Evolutionary conservation across 495 filamentous ascomycete species (phyloP).

Genomic region (Recurvomyces mirabilis): DNA sequence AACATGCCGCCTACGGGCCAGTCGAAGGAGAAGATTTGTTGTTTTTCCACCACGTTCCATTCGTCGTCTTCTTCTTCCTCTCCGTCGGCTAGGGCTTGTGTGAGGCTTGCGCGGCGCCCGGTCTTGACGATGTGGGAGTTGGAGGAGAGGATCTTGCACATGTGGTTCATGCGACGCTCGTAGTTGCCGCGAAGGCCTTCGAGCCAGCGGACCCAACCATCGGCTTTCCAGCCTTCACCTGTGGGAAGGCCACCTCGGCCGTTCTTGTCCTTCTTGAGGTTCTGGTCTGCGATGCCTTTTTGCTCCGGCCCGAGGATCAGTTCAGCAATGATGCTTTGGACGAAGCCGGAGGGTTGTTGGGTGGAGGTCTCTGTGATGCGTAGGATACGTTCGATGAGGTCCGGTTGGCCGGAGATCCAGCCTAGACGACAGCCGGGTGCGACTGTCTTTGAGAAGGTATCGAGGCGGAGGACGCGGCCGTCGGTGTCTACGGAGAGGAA

Average conservation of each 20-base stretch:
- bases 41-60: conserved; percentile 56
- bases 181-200: conserved; percentile 70
- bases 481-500: conserved; percentile 63
- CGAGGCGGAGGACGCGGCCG: conserved; percentile 63
- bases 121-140: conserved; percentile 48
- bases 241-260: conserved; percentile 33
- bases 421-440: conserved; percentile 36
- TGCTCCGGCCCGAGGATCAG: conserved; percentile 54
- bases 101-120: conserved; percentile 28
- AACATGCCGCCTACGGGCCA: conserved; percentile 87
- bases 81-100: too few species aligned
- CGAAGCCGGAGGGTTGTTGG: conserved; percentile 78
- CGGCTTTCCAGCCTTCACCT: conserved; percentile 59
- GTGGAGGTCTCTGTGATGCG: conserved; percentile 64
- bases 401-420: conserved; percentile 51
- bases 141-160: conserved; percentile 59
- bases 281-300: conserved; percentile 27
- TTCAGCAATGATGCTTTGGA: conserved; percentile 68
- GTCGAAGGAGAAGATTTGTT: conserved; percentile 57
- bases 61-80: conserved; percentile 40
- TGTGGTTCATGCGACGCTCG: conserved; percentile 66
- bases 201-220: conserved; percentile 85
- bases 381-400: conserved; percentile 58
- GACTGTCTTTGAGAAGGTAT: conserved; percentile 38
- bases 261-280: conserved; percentile 10